Evolutionary conservation across 305 asterid genomes (phyloP), one percentile per base, ranked within the genome.

Genomic region (Plantago coronopus): DNA sequence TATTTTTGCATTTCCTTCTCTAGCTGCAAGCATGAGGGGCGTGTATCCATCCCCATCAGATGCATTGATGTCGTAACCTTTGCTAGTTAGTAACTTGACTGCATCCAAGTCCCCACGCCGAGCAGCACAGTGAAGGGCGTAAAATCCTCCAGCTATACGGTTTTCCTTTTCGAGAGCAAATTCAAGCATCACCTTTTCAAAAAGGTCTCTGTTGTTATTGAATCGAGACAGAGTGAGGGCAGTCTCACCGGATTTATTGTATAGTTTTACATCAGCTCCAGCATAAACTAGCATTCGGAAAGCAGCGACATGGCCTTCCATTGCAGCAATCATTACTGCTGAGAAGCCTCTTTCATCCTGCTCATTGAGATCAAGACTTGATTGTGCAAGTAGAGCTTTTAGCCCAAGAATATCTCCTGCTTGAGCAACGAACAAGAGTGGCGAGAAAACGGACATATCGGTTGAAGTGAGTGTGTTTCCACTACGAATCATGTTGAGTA

Each of bases 21-120:
- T 74, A 29, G 95, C 96, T n/a, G 90, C 96, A 71, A 83, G 73
- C 94, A 88, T 88, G 49, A 88, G 87, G 0, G 96, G 86, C 0
- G 95, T 86, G 80, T 77, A 75, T 34, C 85, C 90, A 56, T 88
- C 95, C 40, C 81, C 82, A 27, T 88, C 94, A 0, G 67, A 62
- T 46, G 80, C 80, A 17, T 88, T 79, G 40, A 86, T 57, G 57
- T 83, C 89, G 47, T 86, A 86, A 5, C 90, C 90, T 68, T 83
- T 78, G 70, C 81, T 74, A 21, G 74, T 63, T 59, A 88, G 62
- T 70, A 86, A 51, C 70, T 73, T 81, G 44, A 83, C 90, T 0
- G 95, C 95, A 4, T 75, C 81, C 38, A 62, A 54, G 74, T 86
- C 88, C 27, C 90, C 95, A 22, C 77, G 68, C 1, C 87, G 83